phyloP scores from a whole-genome alignment of 371 early-diverging fungal genomes.

The Coemansia sp. region DNA sequence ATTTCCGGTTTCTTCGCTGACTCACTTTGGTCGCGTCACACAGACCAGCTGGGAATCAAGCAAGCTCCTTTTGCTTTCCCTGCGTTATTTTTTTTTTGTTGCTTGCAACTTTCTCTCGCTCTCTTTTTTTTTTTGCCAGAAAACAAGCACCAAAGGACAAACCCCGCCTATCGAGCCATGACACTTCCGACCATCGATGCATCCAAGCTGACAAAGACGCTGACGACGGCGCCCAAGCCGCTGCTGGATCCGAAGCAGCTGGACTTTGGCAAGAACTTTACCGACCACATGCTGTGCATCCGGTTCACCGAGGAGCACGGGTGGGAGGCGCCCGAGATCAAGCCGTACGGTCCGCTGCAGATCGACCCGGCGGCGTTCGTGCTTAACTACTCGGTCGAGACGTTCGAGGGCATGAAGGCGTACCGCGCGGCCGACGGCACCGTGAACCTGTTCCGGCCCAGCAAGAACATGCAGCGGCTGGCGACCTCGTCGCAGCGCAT shows the following conservation, averaged over 20 bases:
- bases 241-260: slow-evolving; percentile 75
- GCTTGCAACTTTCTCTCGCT: neutral
- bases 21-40: too few relatives aligned
- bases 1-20: too few relatives aligned
- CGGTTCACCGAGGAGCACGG: slow-evolving; percentile 80
- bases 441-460: slow-evolving; percentile 84
- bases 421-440: slow-evolving; percentile 81
- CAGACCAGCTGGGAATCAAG: neutral
- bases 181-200: slow-evolving; percentile 36
- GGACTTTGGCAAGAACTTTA: slow-evolving; percentile 85
- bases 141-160: too few relatives aligned
- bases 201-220: slow-evolving; percentile 39
- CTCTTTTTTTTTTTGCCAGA: neutral
- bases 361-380: slow-evolving; percentile 87
- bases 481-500: slow-evolving; percentile 70
- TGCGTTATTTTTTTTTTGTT: neutral
- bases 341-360: slow-evolving; percentile 75
- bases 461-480: slow-evolving; percentile 89
- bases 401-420: slow-evolving; percentile 94
- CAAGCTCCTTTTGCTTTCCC: neutral
- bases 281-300: slow-evolving; percentile 91
- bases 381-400: slow-evolving; percentile 91
- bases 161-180: slow-evolving; percentile 16
- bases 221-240: slow-evolving; percentile 54
- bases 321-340: slow-evolving; percentile 74